phyloP scores from a whole-genome alignment of 73 alveolate species.

The Blepharisma japonicum region DNA sequence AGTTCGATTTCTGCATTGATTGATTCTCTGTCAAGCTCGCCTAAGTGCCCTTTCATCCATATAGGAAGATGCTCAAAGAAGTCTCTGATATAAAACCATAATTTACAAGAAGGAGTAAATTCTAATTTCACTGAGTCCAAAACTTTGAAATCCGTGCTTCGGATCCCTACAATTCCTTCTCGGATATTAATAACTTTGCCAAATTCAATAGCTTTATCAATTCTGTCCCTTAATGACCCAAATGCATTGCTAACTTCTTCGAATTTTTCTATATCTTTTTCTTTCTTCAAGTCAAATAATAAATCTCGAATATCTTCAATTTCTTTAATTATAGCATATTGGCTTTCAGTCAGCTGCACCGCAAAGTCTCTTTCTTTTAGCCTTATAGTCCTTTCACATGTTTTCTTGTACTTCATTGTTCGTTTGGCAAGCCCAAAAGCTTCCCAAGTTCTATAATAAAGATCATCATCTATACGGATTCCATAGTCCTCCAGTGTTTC shows the following conservation, averaged over 20 bases:
- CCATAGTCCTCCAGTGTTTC: conserved; percentile 63
- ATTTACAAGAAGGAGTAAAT: conserved; percentile 56
- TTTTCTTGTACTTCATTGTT: conserved; percentile 45
- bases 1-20: conserved; percentile 52
- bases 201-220: conserved; percentile 59
- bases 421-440: conserved; percentile 63
- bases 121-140: conserved; percentile 46
- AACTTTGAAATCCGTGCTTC: conserved; percentile 57
- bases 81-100: conserved; percentile 51
- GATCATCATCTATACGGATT: conserved; percentile 55
- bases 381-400: conserved; percentile 53
- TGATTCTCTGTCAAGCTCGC: conserved; percentile 49
- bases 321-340: conserved; percentile 36
- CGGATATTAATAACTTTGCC: conserved; percentile 66
- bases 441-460: conserved; percentile 65
- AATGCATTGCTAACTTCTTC: conserved; percentile 35
- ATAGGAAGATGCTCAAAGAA: conserved; percentile 42
- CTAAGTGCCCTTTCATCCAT: conserved; percentile 47
- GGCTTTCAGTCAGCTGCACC: conserved; percentile 46
- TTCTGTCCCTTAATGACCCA: conserved; percentile 51
- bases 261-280: conserved; percentile 40
- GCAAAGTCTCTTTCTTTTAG: conserved; percentile 61
- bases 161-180: conserved; percentile 61
- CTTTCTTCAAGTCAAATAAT: conserved; percentile 44
- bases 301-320: conserved; percentile 38